Base-by-base conservation (phyloP, 495 filamentous ascomycete species). In the Thozetella sp. region DNA sequence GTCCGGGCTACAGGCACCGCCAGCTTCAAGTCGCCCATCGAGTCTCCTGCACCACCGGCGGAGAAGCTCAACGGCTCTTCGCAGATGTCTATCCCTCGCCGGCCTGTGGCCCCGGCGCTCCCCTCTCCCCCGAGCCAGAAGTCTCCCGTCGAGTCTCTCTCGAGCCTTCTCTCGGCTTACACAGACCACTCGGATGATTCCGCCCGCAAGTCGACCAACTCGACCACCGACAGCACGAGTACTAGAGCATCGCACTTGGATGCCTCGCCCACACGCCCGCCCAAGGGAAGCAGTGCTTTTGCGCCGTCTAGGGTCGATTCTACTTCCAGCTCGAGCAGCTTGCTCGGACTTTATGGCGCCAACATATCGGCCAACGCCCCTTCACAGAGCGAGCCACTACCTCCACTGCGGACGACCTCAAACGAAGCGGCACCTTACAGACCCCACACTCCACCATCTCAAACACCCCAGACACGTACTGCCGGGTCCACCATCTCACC, bases 121-220 rank as follows among this genome's bases (percentile, higher is more conserved):
- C 22, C 51, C 13, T 26, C 51, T 25, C 23, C 54, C 40, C 55
- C 56, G 22, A 22, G 45, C n/a, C 40, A 50, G 10, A 24, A 22
- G 13, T 74, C 73, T 12, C 72, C 73, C 0, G 65, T 57, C 0
- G 66, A 52, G 2, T 82, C 79, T n/a, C 63, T 80, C 59, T 79
- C 72, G 11, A 80, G 77, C 60, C 54, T 82, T 3, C 50, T 80
- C 23, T 79, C 74, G 20, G 79, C 79, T 6, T 80, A 82, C 64
- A 75, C 76, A 27, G 64, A 73, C 56, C 71, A 69, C 53, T 72
- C 75, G 12, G 65, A 67, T 6, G 74, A 77, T 27, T 70, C 71
- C 27, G 72, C 70, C 25, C 65, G 67, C 43, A 67, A 65, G 53
- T 66, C 64, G 25, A 62, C 62, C 22, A 67, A 62, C 64, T 63